Conservation (phyloP, 192 early-diverging fungal species). For the Coemansia sp. region DNA sequence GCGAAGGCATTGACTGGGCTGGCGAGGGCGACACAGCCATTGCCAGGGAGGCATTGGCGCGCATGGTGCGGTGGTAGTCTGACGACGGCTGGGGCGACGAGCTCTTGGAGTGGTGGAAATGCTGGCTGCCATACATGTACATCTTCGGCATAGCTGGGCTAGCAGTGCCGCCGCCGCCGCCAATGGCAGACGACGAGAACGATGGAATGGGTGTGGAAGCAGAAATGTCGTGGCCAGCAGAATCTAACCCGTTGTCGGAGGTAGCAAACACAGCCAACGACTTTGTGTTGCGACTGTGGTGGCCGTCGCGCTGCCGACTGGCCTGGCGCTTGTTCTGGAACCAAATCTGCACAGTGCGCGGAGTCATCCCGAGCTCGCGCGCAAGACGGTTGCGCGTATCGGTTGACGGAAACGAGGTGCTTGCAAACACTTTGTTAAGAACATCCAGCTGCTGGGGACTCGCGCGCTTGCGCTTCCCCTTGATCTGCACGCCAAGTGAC, state of each 20-base stretch:
- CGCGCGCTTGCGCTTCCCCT: slow-evolving; percentile 80
- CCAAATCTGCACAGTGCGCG: slow-evolving; percentile 94
- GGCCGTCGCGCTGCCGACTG: slow-evolving; percentile 60
- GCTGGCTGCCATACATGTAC: slow-evolving; percentile 4
- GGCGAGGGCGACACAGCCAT: slow-evolving; percentile 7
- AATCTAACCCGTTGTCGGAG: slow-evolving; percentile 11
- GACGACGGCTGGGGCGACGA: slow-evolving; percentile 22
- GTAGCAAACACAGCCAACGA: slow-evolving; percentile 32
- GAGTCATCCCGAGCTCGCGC: slow-evolving; percentile 81
- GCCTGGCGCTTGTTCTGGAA: slow-evolving; percentile 94
- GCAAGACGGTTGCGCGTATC: slow-evolving; percentile 77
- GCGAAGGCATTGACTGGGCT: slow-evolving; percentile 12
- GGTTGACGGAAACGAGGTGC: slow-evolving; percentile 81
- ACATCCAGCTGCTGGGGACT: slow-evolving; percentile 74
- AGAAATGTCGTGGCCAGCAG: neutral
- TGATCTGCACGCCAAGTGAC: slow-evolving; percentile 30
- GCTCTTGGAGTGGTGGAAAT: slow-evolving; percentile 23
- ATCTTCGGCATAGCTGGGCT: neutral
- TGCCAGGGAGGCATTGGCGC: neutral
- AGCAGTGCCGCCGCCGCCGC: neutral
- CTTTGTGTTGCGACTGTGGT: slow-evolving; percentile 54
- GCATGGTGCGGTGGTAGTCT: neutral
- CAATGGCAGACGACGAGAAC: neutral
- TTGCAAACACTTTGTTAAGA: slow-evolving; percentile 74
- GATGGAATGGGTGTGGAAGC: neutral